A percentile compares a stretch with the other conserved stretches of the same genome.
Evolutionary conservation across 1,139 yeast species (phyloP).

Genomic region (Pichia kudriavzevii): DNA sequence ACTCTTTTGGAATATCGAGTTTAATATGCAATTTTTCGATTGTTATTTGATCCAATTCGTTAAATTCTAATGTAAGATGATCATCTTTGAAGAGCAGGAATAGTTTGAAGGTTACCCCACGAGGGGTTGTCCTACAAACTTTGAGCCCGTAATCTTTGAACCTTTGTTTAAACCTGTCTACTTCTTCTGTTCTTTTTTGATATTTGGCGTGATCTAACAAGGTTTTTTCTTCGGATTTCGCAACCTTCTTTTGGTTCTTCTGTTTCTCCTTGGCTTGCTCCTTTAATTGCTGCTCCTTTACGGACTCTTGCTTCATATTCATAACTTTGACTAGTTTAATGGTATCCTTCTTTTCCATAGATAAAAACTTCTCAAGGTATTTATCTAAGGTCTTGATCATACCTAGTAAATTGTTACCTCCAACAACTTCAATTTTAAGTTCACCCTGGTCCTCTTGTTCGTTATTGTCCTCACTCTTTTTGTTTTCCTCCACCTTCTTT

Average conservation of each 20-base stretch:
- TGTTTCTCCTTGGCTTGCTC: slow-evolving; percentile 3
- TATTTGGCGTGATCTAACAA: slow-evolving; percentile 11
- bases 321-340: slow-evolving; percentile 40
- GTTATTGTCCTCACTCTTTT: slow-evolving; percentile 12
- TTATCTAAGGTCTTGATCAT: slow-evolving; percentile 50
- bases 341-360: slow-evolving; percentile 50
- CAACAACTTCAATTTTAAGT: slow-evolving; percentile 30
- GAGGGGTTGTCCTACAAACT: slow-evolving; percentile 24
- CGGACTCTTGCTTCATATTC: slow-evolving; percentile 11
- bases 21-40: slow-evolving; percentile 23
- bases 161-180: slow-evolving; percentile 23
- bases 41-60: slow-evolving; percentile 21
- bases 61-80: slow-evolving; percentile 24
- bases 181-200: slow-evolving; percentile 17
- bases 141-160: slow-evolving; percentile 16
- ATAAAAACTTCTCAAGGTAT: slow-evolving; percentile 49
- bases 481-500: slow-evolving; percentile 4
- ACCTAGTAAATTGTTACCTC: slow-evolving; percentile 42
- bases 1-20: slow-evolving; percentile 26
- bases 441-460: slow-evolving; percentile 15
- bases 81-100: slow-evolving; percentile 21
- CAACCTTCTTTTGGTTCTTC: slow-evolving; percentile 3
- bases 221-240: neutral
- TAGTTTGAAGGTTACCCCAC: slow-evolving; percentile 23
- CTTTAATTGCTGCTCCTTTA: neutral